phyloP scores from a whole-genome alignment of 768 basidiomycete species.

The Termitomyces sp. region DNA sequence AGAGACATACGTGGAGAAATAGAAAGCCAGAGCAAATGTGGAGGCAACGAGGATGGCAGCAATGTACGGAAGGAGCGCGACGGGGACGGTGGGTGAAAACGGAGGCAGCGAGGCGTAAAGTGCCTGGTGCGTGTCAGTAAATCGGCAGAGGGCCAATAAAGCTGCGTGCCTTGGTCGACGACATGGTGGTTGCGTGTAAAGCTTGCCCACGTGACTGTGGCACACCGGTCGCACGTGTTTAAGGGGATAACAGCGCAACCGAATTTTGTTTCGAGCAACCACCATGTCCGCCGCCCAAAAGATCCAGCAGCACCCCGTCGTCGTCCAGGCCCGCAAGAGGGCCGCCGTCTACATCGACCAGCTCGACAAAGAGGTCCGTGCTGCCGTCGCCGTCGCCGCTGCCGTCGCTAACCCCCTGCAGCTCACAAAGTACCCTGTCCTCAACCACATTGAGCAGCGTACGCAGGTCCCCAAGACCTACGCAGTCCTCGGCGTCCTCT shows the following conservation, averaged over 20 bases:
- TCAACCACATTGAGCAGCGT: slow-evolving; percentile 80
- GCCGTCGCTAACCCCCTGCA: slow-evolving; percentile 21
- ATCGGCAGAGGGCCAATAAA: slow-evolving; percentile 5
- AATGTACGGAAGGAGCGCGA: slow-evolving; percentile 62
- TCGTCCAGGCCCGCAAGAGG: slow-evolving; percentile 80
- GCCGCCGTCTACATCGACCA: slow-evolving; percentile 76
- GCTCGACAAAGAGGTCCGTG: slow-evolving; percentile 93
- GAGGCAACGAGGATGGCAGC: slow-evolving; percentile 66
- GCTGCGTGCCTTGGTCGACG: slow-evolving; percentile 40
- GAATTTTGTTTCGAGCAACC: slow-evolving; percentile 16
- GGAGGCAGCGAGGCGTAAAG: slow-evolving; percentile 63
- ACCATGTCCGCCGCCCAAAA: slow-evolving; percentile 77
- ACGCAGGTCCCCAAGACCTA: slow-evolving; percentile 94
- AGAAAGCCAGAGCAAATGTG: slow-evolving; percentile 85
- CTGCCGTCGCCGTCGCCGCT: background rate
- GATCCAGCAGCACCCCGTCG: slow-evolving; percentile 83
- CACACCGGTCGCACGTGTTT: slow-evolving; percentile 17
- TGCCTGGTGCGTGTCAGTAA: slow-evolving; percentile 27
- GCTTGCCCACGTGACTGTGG: slow-evolving; percentile 12
- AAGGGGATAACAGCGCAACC: slow-evolving; percentile 14
- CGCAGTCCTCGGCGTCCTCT: slow-evolving; percentile 66
- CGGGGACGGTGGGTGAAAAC: slow-evolving; percentile 68
- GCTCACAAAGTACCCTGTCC: slow-evolving; percentile 82
- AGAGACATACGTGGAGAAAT: slow-evolving; percentile 76
- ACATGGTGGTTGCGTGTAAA: slow-evolving; percentile 36